Evolutionary conservation across 2,329 filamentous ascomycete species (phyloP), one percentile per base, ranked within the genome.

Genomic region (Aspergillus pseudonomiae): DNA sequence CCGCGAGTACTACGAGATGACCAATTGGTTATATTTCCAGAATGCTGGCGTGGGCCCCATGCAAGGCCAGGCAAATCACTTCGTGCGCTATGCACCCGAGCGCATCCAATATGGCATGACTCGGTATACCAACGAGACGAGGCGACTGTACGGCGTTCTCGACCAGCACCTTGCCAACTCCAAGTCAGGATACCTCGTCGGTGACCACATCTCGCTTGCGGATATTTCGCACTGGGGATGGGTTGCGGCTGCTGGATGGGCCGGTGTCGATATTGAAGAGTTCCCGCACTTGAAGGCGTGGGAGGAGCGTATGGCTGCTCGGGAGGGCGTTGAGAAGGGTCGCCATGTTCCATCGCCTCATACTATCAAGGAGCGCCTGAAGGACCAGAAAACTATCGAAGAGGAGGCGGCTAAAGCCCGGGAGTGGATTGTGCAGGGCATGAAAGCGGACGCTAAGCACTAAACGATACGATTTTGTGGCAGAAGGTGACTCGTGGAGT

Each of bases 1-100:
- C 7, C 83, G 88, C 54, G 93, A 97, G 78, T 86, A 89, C 77
- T 93, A 91, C 79, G 91, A 96, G 78, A 85, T 88, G 74, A 92
- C 88, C 73, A 94, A 87, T 79, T 97, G 93, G 92, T 74, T 88
- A 34, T 88, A 88, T 77, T 92, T 89, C 84, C 88, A 94, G 78
- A 94, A 94, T 79, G 90, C 89, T 2, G 92, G 92, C 2, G 81
- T 94, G 1, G 91, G 91, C 0, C 92, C 92, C 1, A 94, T 94
- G 91, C 91, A 94, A 73, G 90, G 88, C 52, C 92, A 96, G 77
- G 86, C 92, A 59, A 93, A 95, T 78, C 92, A 96, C 79, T 96
- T 96, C 79, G 82, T 81, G 55, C 86, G 91, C 61, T 96, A 96
- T 73, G 92, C 93, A 1, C 91, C 92, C 0, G 90, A 94, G 75